phyloP scores from a whole-genome alignment of 805 yeast genomes.

The Isabelozyma gotoi region DNA sequence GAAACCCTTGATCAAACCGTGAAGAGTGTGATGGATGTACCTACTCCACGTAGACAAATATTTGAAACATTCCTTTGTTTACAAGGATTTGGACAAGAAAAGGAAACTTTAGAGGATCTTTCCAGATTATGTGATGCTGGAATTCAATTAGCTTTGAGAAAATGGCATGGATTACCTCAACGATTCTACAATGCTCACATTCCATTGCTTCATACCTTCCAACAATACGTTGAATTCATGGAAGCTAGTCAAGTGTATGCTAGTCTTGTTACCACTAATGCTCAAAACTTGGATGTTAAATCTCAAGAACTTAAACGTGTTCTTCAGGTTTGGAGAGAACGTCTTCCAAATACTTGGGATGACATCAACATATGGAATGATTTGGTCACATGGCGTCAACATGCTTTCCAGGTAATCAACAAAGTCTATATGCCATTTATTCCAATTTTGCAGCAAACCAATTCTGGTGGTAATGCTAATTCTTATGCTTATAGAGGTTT shows the following conservation, averaged over 20 bases:
- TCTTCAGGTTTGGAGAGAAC: conserved; percentile 95
- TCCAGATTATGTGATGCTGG: conserved; percentile 93
- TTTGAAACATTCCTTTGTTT: conserved; percentile 91
- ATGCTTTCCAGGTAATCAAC: conserved; percentile 94
- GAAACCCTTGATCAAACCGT: conserved; percentile 94
- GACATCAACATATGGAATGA: conserved; percentile 98
- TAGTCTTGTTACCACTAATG: conserved; percentile 83
- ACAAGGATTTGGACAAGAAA: conserved; percentile 91
- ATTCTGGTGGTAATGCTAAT: conserved; percentile 69
- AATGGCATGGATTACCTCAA: conserved; percentile 90
- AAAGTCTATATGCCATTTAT: conserved; percentile 91
- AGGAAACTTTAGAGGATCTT: conserved; percentile 81
- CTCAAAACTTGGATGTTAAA: conserved; percentile 87
- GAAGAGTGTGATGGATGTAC: conserved; percentile 96
- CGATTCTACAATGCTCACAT: conserved; percentile 79
- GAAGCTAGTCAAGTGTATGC: conserved; percentile 95
- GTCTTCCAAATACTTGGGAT: conserved; percentile 96
- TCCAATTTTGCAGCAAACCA: conserved; percentile 73
- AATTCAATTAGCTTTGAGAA: conserved; percentile 83
- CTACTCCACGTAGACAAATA: conserved; percentile 94
- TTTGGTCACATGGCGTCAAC: conserved; percentile 97
- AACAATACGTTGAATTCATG: conserved; percentile 95
- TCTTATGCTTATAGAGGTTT: conserved; percentile 97
- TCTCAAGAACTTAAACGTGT: conserved; percentile 94
- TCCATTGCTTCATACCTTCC: conserved; percentile 89